These are phyloP conservation scores for Populus hybrid DNA, from an alignment of 441 rosid genomes.

Conservation along the genomic window DNA sequence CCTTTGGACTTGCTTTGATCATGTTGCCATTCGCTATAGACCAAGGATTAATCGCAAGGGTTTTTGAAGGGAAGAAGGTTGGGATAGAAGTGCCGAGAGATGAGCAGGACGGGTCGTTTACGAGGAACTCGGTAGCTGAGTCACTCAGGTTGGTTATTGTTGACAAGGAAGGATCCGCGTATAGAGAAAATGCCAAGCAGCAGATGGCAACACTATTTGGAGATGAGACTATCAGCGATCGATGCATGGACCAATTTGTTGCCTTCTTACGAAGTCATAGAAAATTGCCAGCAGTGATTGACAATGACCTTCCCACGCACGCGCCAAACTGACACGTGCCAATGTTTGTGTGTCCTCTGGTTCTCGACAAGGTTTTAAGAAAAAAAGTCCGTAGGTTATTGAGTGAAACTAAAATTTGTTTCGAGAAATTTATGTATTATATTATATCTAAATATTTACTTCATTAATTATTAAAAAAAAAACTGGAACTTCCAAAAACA, in stretches of 20 bases:
- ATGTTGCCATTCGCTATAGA: not conserved
- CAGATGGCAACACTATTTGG: not conserved
- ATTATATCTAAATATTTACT: no score
- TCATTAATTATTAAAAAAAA: no score
- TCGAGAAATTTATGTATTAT: no score
- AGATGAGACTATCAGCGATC: not conserved
- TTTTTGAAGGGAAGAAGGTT: conserved; percentile 16
- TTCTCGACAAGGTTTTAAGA: no score
- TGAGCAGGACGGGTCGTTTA: conserved; percentile 18
- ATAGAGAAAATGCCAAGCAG: not conserved
- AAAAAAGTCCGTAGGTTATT: no score
- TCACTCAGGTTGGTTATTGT: conserved; percentile 8
- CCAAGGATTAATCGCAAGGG: conserved; percentile 15
- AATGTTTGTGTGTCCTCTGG: no score
- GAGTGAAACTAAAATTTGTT: no score
- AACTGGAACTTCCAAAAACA: no score
- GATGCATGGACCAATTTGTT: not conserved
- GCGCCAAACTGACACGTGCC: no score
- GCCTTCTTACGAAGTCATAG: not conserved
- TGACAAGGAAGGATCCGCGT: not conserved
- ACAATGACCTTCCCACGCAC: no score
- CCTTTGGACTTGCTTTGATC: conserved; percentile 5
- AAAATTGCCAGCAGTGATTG: no score
- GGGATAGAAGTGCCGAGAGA: conserved; percentile 13
- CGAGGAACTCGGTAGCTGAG: conserved; percentile 15